Conservation (phyloP, 768 basidiomycete genomes). For the Lanmaoa rubissima region DNA sequence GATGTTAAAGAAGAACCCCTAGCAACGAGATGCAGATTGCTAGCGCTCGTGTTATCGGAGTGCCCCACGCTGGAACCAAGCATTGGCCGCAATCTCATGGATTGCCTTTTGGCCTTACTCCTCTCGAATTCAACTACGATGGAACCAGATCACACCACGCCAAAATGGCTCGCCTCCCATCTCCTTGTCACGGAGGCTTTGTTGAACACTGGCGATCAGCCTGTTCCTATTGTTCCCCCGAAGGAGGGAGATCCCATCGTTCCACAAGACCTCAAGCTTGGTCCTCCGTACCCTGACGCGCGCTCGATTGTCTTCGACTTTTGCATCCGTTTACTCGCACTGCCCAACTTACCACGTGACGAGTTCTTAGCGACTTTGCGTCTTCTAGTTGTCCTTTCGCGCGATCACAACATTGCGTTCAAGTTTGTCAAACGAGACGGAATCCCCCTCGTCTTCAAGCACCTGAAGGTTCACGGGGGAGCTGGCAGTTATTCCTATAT, state of each 20-base stretch:
- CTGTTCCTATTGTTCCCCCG: conserved; percentile 61
- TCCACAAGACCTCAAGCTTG: conserved; percentile 50
- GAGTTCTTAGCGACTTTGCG: conserved; percentile 81
- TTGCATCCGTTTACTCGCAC: conserved; percentile 66
- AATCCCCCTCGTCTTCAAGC: conserved; percentile 59
- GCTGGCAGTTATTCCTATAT: conserved; percentile 78
- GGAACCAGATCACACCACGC: conserved; percentile 54
- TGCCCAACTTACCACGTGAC: conserved; percentile 67
- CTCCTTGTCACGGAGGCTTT: conserved; percentile 85
- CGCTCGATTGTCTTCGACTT: conserved; percentile 71
- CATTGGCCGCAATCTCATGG: conserved; percentile 62
- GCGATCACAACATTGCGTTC: conserved; percentile 60
- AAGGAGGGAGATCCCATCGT: conserved; percentile 66
- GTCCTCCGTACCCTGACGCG: conserved; percentile 61
- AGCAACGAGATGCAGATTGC: conserved; percentile 78
- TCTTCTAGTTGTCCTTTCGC: conserved; percentile 80
- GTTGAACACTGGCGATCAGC: conserved; percentile 72
- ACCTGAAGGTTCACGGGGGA: conserved; percentile 56
- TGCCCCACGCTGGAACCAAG: conserved; percentile 56
- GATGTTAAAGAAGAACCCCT: conserved; percentile 74
- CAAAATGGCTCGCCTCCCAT: conserved; percentile 86
- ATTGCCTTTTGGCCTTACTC: conserved; percentile 63
- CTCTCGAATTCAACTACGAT: conserved; percentile 52
- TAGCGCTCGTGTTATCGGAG: conserved; percentile 82
- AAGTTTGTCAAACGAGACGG: conserved; percentile 71